phyloP scores from a whole-genome alignment of 257 asterid species.

The Eustoma russellianum region DNA sequence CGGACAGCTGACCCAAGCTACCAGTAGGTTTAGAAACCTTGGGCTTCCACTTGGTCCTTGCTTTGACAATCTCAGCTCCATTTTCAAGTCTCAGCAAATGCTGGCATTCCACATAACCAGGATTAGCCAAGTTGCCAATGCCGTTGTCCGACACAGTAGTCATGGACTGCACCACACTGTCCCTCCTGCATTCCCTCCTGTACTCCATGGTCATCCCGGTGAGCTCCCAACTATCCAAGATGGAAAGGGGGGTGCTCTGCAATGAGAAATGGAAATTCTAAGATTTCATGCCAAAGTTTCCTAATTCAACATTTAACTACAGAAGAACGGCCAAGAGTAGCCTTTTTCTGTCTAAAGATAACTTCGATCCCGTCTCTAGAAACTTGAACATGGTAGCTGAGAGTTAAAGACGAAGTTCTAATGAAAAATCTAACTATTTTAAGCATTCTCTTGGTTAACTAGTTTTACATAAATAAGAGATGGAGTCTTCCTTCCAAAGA shows the following conservation, averaged over 20 bases:
- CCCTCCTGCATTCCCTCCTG: constrained; percentile 94
- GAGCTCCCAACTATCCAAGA: constrained; percentile 83
- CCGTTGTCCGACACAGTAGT: constrained; percentile 46
- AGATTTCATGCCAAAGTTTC: not conserved
- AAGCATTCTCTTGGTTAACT: too few relatives aligned
- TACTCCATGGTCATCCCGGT: constrained; percentile 82
- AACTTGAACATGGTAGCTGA: too few relatives aligned
- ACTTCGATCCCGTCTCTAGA: too few relatives aligned
- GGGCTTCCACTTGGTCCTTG: constrained; percentile 86
- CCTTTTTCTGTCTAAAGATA: too few relatives aligned
- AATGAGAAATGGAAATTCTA: not conserved
- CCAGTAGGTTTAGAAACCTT: constrained; percentile 34
- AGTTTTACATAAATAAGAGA: too few relatives aligned
- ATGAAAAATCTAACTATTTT: too few relatives aligned
- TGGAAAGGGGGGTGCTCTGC: constrained; percentile 79
- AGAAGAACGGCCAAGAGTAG: too few relatives aligned
- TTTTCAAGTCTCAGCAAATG: constrained; percentile 82
- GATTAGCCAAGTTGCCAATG: constrained; percentile 25
- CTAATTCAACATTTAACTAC: too few relatives aligned
- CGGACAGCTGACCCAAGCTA: constrained; percentile 36
- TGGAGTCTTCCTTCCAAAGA: too few relatives aligned
- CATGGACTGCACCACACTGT: constrained; percentile 89
- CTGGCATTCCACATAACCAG: constrained; percentile 61
- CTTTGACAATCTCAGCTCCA: constrained; percentile 87
- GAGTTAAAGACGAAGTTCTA: too few relatives aligned